A percentile compares a stretch with the other conserved stretches of the same genome.
Evolutionary conservation across 371 early-diverging fungal species (phyloP).

Genomic region (Massospora cicadina): DNA sequence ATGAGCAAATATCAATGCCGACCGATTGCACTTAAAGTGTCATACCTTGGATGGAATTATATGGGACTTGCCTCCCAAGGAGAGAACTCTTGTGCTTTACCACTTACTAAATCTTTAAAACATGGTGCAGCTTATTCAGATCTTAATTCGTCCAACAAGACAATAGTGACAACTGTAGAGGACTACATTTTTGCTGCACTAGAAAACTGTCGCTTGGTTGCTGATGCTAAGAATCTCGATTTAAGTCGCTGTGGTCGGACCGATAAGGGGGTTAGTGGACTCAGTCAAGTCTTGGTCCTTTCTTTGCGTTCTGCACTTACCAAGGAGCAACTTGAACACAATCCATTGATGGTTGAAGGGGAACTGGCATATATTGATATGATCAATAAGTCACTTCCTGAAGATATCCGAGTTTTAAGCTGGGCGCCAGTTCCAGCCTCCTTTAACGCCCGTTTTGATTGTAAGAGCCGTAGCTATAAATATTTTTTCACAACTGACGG

Average conservation of each 20-base stretch:
- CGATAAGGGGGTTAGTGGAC: conserved; percentile 86
- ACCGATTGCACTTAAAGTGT: conserved; percentile 68
- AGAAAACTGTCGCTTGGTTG: conserved; percentile 46
- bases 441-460: conserved; percentile 84
- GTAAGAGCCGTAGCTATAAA: conserved; percentile 69
- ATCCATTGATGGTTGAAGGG: conserved; percentile 14
- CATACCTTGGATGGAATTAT: conserved; percentile 87
- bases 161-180: conserved; percentile 56
- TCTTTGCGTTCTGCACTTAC: conserved; percentile 16
- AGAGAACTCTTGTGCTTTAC: conserved; percentile 14
- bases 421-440: conserved; percentile 67
- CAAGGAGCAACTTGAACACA: conserved; percentile 19
- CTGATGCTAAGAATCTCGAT: conserved; percentile 30
- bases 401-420: conserved; percentile 74
- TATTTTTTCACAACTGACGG: conserved; percentile 69
- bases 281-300: conserved; percentile 78
- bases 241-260: conserved; percentile 84
- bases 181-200: conserved; percentile 63
- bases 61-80: conserved; percentile 68
- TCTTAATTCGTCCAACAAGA: conserved; percentile 18
- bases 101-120: conserved; percentile 12
- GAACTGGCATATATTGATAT: conserved; percentile 69
- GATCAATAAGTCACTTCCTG: conserved; percentile 70
- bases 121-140: conserved; percentile 16
- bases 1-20: conserved; percentile 56